These are phyloP conservation scores for Dianthus caryophyllus DNA, from an alignment of 148 eudicot species.

Conservation along the genomic window DNA sequence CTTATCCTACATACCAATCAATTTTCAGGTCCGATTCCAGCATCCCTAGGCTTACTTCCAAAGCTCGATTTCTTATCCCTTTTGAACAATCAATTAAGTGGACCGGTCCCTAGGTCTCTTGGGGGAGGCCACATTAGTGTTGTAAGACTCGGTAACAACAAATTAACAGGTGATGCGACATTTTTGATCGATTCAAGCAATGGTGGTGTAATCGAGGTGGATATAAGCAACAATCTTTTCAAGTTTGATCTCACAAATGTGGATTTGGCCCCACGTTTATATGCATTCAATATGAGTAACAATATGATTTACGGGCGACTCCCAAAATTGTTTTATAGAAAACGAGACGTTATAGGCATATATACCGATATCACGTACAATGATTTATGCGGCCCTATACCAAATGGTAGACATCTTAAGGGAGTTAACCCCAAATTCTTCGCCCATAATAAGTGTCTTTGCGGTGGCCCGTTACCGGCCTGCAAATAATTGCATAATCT, in stretches of 20 bases:
- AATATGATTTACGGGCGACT: constrained; percentile 14
- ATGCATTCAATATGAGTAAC: constrained; percentile 3
- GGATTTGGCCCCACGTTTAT: constrained; percentile 10
- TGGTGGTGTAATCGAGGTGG: not conserved
- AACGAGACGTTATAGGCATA: not conserved
- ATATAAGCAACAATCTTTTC: constrained; percentile 3
- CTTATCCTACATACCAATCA: not conserved
- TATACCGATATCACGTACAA: not conserved
- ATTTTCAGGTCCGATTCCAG: constrained; percentile 11
- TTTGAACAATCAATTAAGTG: constrained; percentile 9
- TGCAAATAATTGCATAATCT: constrained; percentile 6
- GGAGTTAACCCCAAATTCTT: constrained; percentile 4
- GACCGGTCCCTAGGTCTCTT: constrained; percentile 5
- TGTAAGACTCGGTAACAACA: constrained; percentile 4
- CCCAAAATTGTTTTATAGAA: constrained; percentile 7
- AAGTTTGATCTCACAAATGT: constrained; percentile 19
- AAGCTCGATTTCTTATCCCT: not conserved
- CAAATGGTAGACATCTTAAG: constrained; percentile 14
- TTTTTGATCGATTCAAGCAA: constrained; percentile 7
- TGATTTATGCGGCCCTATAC: constrained; percentile 7
- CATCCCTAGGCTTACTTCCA: not conserved
- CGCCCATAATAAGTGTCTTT: constrained; percentile 20
- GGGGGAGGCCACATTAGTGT: not conserved
- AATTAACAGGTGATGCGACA: constrained; percentile 11
- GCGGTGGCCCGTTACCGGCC: constrained; percentile 17